Base-by-base conservation (phyloP, 768 basidiomycete species). In the Fomitopsis pulvina region DNA sequence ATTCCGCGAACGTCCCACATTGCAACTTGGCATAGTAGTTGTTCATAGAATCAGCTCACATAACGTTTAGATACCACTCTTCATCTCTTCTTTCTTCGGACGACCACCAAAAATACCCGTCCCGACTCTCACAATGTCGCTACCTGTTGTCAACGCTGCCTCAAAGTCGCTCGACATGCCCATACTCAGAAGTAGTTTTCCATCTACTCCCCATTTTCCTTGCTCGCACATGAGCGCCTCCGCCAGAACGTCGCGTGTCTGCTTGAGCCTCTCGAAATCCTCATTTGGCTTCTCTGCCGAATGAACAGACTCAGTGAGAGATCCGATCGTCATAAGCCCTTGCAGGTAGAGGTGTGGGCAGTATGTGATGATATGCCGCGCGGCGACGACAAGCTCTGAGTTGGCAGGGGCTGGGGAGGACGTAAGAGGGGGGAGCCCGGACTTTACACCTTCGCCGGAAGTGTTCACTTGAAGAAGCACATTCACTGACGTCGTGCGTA, bases 121-220 rank as follows among this genome's bases (percentile, higher is more conserved):
- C 2, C 95, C 95, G 4, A 97, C 92, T 41, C 96, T 68, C 0
- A 97, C 93, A 41, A 92, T 80, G 60, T 90, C 83, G 58, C 90
- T 87, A 1, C 93, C 95, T 11, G 82, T 80, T 63, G 72, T 77
- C 43, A 97, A 66, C 3, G 95, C 96, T 25, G 83, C 79, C 63
- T 86, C 89, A 60, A 92, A 98, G 60, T 98, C 95, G 54, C 83
- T 85, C 45, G 92, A 94, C 95, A 97, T 97, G 6, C 95, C 95
- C 93, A 96, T 97, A 51, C 89, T 92, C 63, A 92, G 60, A 58
- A 84, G 24, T 46, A 92, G 63, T 52, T 63, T 65, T 12, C 80
- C 79, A 22, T 73, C 73, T 22, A 72, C 66, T 11, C 83, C 85
- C 54, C 57, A 60, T 37, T 45, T 50, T 41, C 58, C 65, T 27